Evolutionary conservation across 2,329 filamentous ascomycete genomes (phyloP).

Genomic region (Penicillium vulpinum): DNA sequence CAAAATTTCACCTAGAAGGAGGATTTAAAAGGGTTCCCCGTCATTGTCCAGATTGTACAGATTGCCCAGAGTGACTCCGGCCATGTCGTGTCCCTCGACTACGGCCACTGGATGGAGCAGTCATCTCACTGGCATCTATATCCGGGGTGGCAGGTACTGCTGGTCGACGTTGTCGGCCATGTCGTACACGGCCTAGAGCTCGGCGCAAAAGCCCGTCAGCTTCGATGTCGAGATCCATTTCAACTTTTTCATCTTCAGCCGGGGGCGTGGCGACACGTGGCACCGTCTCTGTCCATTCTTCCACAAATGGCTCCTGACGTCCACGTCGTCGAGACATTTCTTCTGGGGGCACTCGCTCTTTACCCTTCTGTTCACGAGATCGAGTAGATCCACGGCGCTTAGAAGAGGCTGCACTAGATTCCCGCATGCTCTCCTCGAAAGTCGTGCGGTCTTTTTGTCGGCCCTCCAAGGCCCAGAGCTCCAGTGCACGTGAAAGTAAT

Average conservation of each 20-base stretch:
- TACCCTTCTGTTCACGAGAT: slow-evolving; percentile 32
- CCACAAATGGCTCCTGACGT: slow-evolving; percentile 24
- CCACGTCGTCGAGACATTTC: slow-evolving; percentile 26
- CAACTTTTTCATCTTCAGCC: slow-evolving; percentile 36
- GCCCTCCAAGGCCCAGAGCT: slow-evolving; percentile 48
- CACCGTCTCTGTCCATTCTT: slow-evolving; percentile 42
- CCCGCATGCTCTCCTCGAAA: slow-evolving; percentile 15
- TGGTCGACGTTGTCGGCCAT: slow-evolving; percentile 24
- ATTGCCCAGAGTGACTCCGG: slow-evolving; percentile 23
- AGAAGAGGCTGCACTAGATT: slow-evolving; percentile 3
- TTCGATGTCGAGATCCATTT: slow-evolving; percentile 46
- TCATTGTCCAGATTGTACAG: too few relatives aligned
- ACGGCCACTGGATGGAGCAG: slow-evolving; percentile 18
- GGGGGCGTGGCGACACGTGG: slow-evolving; percentile 28
- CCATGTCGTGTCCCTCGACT: slow-evolving; percentile 21
- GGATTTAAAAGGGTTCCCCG: background rate
- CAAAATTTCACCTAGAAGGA: background rate
- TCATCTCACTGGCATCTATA: slow-evolving; percentile 25
- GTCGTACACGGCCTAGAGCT: slow-evolving; percentile 38
- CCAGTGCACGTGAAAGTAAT: slow-evolving; percentile 46
- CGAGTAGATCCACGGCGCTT: slow-evolving; percentile 23
- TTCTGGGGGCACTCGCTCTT: slow-evolving; percentile 17
- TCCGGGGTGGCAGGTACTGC: slow-evolving; percentile 18
- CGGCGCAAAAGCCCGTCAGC: slow-evolving; percentile 44
- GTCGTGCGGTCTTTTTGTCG: slow-evolving; percentile 22